Conservation (phyloP, 1,284 basidiomycete genomes). For the Tilletia setariae region DNA sequence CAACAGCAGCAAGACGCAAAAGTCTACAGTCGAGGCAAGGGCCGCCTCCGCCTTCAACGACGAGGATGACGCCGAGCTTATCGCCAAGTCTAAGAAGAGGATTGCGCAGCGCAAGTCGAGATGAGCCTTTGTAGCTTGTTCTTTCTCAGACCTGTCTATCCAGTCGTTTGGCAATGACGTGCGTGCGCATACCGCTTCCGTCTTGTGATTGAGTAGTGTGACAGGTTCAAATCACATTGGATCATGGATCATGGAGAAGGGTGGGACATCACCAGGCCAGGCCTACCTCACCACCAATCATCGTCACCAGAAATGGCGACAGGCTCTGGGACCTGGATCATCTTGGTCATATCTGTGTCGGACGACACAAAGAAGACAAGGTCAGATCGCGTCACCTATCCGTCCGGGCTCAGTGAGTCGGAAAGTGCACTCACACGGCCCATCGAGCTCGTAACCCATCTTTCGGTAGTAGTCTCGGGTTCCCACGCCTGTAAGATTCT, state of each 20-base stretch:
- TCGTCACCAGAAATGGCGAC: not conserved
- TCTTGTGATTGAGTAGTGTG: no score
- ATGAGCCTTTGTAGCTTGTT: no score
- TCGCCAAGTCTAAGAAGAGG: constrained; percentile 35
- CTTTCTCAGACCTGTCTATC: no score
- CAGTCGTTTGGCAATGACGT: no score
- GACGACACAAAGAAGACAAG: not conserved
- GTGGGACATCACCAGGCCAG: no score
- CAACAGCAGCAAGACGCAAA: not conserved
- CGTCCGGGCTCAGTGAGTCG: not conserved
- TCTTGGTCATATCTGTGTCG: constrained; percentile 8
- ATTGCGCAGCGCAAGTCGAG: constrained; percentile 10
- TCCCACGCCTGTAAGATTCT: constrained; percentile 62
- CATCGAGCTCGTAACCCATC: constrained; percentile 88
- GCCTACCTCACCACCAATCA: constrained; percentile 12
- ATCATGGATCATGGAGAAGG: no score
- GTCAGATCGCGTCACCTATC: no score
- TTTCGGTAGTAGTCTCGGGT: constrained; percentile 91
- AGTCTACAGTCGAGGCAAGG: constrained; percentile 24
- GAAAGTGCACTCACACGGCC: constrained; percentile 63
- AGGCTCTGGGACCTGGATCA: constrained; percentile 2
- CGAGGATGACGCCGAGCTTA: constrained; percentile 55
- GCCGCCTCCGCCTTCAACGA: constrained; percentile 53
- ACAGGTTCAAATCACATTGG: no score
- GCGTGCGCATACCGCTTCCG: no score